Evolutionary conservation across 139 green algal species (phyloP).

Genomic region (Parachlorella kessleri): DNA sequence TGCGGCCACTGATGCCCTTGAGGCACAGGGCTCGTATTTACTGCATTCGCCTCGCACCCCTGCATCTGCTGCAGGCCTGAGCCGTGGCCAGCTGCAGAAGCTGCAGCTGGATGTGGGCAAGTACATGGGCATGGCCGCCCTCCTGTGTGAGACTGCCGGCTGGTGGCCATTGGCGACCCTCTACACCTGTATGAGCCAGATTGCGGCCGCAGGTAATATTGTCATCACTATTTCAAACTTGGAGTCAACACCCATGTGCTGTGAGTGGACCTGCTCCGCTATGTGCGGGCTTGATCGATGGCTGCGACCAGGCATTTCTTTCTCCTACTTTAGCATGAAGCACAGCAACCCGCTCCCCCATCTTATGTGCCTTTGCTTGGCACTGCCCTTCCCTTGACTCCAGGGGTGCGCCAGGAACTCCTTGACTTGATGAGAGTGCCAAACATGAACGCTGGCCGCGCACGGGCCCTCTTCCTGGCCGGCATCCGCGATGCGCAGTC

Average conservation of each 20-base stretch:
- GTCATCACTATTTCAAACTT: neutral
- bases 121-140: slow-evolving; percentile 59
- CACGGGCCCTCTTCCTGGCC: slow-evolving; percentile 44
- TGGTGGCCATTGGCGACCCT: slow-evolving; percentile 67
- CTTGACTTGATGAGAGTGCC: slow-evolving; percentile 62
- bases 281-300: no score
- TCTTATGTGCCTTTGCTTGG: no score
- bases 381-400: no score
- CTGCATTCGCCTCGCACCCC: neutral
- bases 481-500: slow-evolving; percentile 41
- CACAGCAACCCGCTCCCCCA: no score
- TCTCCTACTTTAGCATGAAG: no score
- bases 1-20: neutral
- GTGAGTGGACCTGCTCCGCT: no score
- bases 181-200: slow-evolving; percentile 2
- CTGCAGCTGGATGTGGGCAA: slow-evolving; percentile 59
- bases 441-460: slow-evolving; percentile 47
- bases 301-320: no score
- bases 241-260: no score
- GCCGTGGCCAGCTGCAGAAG: slow-evolving; percentile 60
- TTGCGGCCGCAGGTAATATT: neutral
- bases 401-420: slow-evolving; percentile 63
- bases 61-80: slow-evolving; percentile 37
- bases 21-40: neutral
- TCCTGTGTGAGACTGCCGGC: slow-evolving; percentile 41